phyloP scores from a whole-genome alignment of 1,284 basidiomycete species.

The Leccinum solheimii region DNA sequence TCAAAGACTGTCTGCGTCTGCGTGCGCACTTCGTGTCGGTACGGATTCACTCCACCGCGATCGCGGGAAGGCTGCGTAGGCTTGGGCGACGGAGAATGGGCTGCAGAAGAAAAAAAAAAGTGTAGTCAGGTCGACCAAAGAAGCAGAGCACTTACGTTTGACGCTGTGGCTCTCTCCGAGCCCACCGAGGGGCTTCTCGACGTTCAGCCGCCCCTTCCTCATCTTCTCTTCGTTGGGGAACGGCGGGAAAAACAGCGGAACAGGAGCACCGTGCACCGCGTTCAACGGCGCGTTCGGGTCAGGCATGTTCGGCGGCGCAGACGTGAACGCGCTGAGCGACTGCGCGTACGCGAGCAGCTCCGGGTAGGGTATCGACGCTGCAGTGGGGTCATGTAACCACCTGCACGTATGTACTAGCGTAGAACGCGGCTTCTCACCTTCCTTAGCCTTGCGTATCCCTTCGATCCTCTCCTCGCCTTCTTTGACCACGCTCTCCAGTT shows the following conservation, averaged over 20 bases:
- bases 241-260: constrained; percentile 78
- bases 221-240: constrained; percentile 88
- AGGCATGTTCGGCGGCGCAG: constrained; percentile 81
- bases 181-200: constrained; percentile 71
- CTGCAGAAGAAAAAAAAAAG: constrained; percentile 7
- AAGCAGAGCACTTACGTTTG: constrained; percentile 50
- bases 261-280: constrained; percentile 59
- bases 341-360: constrained; percentile 79
- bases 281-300: constrained; percentile 41
- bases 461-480: constrained; percentile 71
- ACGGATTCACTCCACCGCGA: constrained; percentile 59
- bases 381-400: constrained; percentile 1
- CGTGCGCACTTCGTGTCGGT: constrained; percentile 64
- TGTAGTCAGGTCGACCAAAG: constrained; percentile 2
- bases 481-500: constrained; percentile 64
- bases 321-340: constrained; percentile 77
- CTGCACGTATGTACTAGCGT: not conserved
- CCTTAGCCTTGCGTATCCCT: constrained; percentile 67
- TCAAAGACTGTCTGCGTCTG: constrained; percentile 64
- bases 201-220: constrained; percentile 74
- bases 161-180: constrained; percentile 80
- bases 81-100: constrained; percentile 58
- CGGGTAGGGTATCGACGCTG: constrained; percentile 75
- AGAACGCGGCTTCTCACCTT: constrained; percentile 45
- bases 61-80: constrained; percentile 46